Evolutionary conservation across 192 early-diverging fungal genomes (phyloP).

Genomic region (Coemansia sp.): DNA sequence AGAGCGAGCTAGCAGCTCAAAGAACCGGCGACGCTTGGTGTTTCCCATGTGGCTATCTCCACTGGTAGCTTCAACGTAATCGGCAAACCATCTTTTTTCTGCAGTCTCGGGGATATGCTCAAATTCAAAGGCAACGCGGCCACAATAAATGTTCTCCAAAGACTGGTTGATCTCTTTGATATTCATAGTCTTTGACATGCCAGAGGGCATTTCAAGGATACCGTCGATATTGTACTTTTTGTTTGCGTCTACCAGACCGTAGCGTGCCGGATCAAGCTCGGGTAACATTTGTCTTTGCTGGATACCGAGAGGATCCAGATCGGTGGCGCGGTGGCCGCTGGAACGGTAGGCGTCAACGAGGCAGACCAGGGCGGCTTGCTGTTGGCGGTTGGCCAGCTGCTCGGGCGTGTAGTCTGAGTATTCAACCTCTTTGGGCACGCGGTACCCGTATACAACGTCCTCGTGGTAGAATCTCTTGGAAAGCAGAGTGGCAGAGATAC

Average conservation of each 20-base stretch:
- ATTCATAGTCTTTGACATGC: constrained; percentile 53
- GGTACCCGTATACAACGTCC: constrained; percentile 81
- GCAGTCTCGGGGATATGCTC: constrained; percentile 82
- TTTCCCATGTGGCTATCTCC: constrained; percentile 6
- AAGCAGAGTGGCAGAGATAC: neutral
- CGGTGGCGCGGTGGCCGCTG: constrained; percentile 76
- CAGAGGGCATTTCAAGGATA: constrained; percentile 60
- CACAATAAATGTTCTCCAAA: constrained; percentile 70
- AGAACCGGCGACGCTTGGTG: constrained; percentile 68
- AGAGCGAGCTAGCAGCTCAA: constrained; percentile 71
- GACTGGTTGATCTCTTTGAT: constrained; percentile 68
- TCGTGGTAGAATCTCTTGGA: constrained; percentile 64
- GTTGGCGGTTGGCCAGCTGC: constrained; percentile 79
- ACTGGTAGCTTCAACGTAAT: constrained; percentile 68
- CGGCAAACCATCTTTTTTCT: constrained; percentile 86
- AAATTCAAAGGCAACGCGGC: constrained; percentile 93
- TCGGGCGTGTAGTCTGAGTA: constrained; percentile 76
- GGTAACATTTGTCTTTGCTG: constrained; percentile 51
- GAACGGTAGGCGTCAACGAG: constrained; percentile 76
- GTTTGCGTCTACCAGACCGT: constrained; percentile 62
- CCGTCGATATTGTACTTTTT: constrained; percentile 66
- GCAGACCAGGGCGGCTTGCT: constrained; percentile 80
- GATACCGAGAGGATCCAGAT: constrained; percentile 84
- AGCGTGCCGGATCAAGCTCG: constrained; percentile 80
- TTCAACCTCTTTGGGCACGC: constrained; percentile 64